Percentiles rank a stretch among this genome's conserved stretches.
Evolutionary conservation across 2,329 filamentous ascomycete genomes (phyloP).

Genomic region (Penicillium frequentans): DNA sequence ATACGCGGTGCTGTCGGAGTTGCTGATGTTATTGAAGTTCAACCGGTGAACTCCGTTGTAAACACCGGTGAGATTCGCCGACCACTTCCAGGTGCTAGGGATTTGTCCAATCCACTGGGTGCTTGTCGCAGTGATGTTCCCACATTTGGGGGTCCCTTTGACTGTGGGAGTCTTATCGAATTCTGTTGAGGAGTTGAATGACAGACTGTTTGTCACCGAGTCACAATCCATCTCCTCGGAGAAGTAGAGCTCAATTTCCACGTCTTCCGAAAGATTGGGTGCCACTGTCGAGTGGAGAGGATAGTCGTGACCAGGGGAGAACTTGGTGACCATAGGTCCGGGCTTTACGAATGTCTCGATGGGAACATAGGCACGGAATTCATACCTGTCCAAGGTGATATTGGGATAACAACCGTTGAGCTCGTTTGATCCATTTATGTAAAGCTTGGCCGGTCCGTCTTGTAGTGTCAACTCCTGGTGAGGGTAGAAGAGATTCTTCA

Average conservation of each 20-base stretch:
- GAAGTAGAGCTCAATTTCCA: slow-evolving; percentile 55
- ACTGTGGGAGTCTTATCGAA: slow-evolving; percentile 46
- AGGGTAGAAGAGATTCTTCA: slow-evolving; percentile 64
- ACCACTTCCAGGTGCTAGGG: slow-evolving; percentile 55
- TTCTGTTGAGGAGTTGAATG: slow-evolving; percentile 55
- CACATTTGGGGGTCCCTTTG: slow-evolving; percentile 49
- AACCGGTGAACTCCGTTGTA: slow-evolving; percentile 62
- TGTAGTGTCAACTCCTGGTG: slow-evolving; percentile 56
- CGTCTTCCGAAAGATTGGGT: slow-evolving; percentile 42
- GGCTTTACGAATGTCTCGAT: slow-evolving; percentile 50
- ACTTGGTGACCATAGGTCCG: slow-evolving; percentile 58
- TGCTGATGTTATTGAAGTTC: slow-evolving; percentile 56
- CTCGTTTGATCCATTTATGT: slow-evolving; percentile 47
- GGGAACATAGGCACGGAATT: slow-evolving; percentile 62
- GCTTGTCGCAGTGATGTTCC: slow-evolving; percentile 33
- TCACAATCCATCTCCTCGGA: slow-evolving; percentile 62
- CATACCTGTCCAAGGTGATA: slow-evolving; percentile 57
- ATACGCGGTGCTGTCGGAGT: slow-evolving; percentile 34
- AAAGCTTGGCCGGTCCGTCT: slow-evolving; percentile 45
- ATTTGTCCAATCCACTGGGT: slow-evolving; percentile 51
- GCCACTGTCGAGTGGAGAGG: slow-evolving; percentile 53
- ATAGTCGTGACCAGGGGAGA: slow-evolving; percentile 61
- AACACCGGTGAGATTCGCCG: slow-evolving; percentile 55
- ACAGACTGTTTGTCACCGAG: slow-evolving; percentile 50
- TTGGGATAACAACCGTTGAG: slow-evolving; percentile 57